Evolutionary conservation across 495 filamentous ascomycete species (phyloP).

Genomic region (Aspergillus olivimuriae): DNA sequence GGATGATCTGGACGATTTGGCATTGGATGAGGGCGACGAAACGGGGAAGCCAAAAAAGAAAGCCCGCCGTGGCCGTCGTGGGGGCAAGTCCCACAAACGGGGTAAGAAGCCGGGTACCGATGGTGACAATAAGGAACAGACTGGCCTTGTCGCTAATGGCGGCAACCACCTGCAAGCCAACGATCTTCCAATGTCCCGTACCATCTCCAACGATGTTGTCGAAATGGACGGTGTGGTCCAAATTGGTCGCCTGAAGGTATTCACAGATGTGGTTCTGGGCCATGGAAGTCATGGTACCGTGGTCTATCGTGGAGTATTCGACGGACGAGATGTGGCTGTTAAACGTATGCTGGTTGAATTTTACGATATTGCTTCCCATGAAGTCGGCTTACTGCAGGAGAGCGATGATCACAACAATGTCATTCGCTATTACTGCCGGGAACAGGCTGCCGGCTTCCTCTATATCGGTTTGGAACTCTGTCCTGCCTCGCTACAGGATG

Average conservation of each 20-base stretch:
- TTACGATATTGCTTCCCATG: conserved; percentile 90
- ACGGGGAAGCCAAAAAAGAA: conserved; percentile 67
- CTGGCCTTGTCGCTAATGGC: conserved; percentile 38
- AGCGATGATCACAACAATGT: conserved; percentile 96
- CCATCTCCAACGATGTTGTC: conserved; percentile 32
- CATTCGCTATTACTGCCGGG: conserved; percentile 90
- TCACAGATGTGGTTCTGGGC: conserved; percentile 66
- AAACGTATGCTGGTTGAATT: conserved; percentile 95
- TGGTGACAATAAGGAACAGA: conserved; percentile 32
- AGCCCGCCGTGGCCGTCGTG: conserved; percentile 71
- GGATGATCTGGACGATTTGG: conserved; percentile 31
- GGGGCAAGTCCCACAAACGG: conserved; percentile 69
- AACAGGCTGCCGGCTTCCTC: conserved; percentile 80
- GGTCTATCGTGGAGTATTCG: conserved; percentile 78
- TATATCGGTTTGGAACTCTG: conserved; percentile 98
- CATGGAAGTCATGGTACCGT: conserved; percentile 82
- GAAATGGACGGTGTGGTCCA: conserved; percentile 50
- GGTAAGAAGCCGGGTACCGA: conserved; percentile 43
- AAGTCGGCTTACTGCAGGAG: conserved; percentile 81
- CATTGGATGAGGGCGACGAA: conserved; percentile 18
- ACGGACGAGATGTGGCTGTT: conserved; percentile 87
- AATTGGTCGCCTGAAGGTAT: conserved; percentile 67
- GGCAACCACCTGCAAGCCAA: conserved; percentile 28
- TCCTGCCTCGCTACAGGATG: conserved; percentile 84
- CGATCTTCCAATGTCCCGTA: conserved; percentile 36